Base-by-base conservation (phyloP, 2,329 filamentous ascomycete genomes). In the Sporothrix variecibatus region DNA sequence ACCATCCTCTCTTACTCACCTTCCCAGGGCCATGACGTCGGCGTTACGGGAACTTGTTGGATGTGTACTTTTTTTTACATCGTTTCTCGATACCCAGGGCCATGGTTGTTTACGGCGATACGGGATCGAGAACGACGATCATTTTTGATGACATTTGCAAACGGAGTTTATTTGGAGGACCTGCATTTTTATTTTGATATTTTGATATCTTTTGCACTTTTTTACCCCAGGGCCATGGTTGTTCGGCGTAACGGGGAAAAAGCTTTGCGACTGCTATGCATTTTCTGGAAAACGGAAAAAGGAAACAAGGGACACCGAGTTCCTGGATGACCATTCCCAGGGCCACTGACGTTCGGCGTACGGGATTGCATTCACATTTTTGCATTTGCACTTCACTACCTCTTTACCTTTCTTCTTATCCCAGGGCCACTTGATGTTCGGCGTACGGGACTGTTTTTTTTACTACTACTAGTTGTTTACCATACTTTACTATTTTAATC, bases 161-260 rank as follows among this genome's bases (percentile, higher is more conserved):
- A 28, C 31, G 60, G 60, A 65, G 34, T 65, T 43, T 23, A 11
- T n/a, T 62, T 40, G 12, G 53, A 17, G 12, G 26, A 17, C 53
- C 7, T 58, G n/a, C n/a, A n/a, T n/a, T n/a, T n/a, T n/a, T 58
- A 46, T 31, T 58, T 34, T 28, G 56, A 53, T 34, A 2, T 34
- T 60, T 60, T 20, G n/a, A 23, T 15, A 60, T 31, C 56, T 23
- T n/a, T n/a, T 26, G 56, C 56, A 34, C 20, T 43, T 38, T 40
- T 64, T 20, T 20, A 53, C 20, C 67, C 67, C 67, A 69, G 67
- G 67, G 67, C 67, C 67, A 69, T 53, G 46, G 67, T 40, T 69
- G 67, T 69, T 53, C 67, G 67, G 67, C 67, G 67, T 53, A 17
- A 69, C 67, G 67, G 67, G 65, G 64, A 15, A 65, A n/a, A 34